Percentiles rank a stretch among this genome's conserved stretches.
Conservation (phyloP, 2,329 filamentous ascomycete genomes). For the Hypoxylon rubiginosum region DNA sequence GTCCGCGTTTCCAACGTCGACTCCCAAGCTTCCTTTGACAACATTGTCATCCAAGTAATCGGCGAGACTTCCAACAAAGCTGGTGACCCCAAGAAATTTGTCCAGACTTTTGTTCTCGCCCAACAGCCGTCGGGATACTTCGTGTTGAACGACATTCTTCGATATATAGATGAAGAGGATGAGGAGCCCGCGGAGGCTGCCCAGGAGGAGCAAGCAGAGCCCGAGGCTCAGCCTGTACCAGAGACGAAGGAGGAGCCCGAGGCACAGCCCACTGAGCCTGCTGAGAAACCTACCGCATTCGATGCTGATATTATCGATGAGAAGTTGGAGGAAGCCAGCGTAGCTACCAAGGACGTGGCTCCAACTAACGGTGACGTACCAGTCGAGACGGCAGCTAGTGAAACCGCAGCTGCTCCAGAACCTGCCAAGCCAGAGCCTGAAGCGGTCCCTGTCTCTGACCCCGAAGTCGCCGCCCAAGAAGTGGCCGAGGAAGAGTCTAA, state of each 20-base stretch:
- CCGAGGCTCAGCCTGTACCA: slow-evolving; percentile 46
- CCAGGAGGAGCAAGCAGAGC: slow-evolving; percentile 46
- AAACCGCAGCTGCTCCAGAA: slow-evolving; percentile 52
- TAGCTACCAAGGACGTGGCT: slow-evolving; percentile 54
- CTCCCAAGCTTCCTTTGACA: slow-evolving; percentile 90
- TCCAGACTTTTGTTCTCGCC: slow-evolving; percentile 97
- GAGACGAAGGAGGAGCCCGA: slow-evolving; percentile 53
- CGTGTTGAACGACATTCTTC: slow-evolving; percentile 96
- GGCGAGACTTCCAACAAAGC: slow-evolving; percentile 97
- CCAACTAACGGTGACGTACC: slow-evolving; percentile 60
- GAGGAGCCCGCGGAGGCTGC: slow-evolving; percentile 70
- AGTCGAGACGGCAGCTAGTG: slow-evolving; percentile 51
- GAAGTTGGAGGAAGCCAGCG: slow-evolving; percentile 77
- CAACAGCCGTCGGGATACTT: slow-evolving; percentile 98
- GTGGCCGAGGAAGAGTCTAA: slow-evolving; percentile 68
- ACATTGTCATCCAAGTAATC: slow-evolving; percentile 98
- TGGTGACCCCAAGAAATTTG: slow-evolving; percentile 92
- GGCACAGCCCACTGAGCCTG: slow-evolving; percentile 51
- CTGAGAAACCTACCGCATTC: slow-evolving; percentile 53
- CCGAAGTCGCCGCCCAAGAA: slow-evolving; percentile 66
- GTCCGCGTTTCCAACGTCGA: slow-evolving; percentile 98
- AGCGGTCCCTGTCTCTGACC: slow-evolving; percentile 53
- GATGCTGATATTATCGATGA: slow-evolving; percentile 73
- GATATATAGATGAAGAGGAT: slow-evolving; percentile 90
- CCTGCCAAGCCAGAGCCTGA: slow-evolving; percentile 40